Conservation (phyloP, 2,329 filamentous ascomycete species). For the Aspergillus uvarum region DNA sequence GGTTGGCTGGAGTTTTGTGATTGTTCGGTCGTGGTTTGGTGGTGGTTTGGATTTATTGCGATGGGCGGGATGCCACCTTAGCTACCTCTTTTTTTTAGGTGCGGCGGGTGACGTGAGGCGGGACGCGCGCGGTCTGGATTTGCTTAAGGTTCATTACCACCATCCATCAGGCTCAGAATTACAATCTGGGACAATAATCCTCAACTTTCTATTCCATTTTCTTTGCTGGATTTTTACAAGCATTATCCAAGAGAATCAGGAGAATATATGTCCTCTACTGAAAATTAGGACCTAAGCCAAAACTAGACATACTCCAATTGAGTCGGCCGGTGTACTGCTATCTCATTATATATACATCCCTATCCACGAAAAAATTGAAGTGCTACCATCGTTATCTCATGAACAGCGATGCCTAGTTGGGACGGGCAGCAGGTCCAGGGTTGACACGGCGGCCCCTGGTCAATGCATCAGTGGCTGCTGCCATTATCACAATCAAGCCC, state of each 20-base stretch:
- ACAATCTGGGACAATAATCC: too few relatives aligned
- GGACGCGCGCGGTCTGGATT: not conserved
- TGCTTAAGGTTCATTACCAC: not conserved
- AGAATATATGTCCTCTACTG: too few relatives aligned
- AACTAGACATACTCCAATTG: slow-evolving; percentile 15
- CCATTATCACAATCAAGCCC: not conserved
- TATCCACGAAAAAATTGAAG: slow-evolving; percentile 17
- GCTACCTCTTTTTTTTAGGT: not conserved
- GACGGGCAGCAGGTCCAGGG: slow-evolving; percentile 16
- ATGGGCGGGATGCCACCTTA: not conserved
- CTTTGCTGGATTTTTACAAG: too few relatives aligned
- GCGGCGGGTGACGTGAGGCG: slow-evolving; percentile 7
- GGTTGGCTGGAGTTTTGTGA: not conserved
- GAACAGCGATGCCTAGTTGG: slow-evolving; percentile 21
- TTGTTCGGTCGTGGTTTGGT: not conserved
- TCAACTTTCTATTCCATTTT: too few relatives aligned
- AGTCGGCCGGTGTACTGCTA: slow-evolving; percentile 17
- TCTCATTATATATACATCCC: slow-evolving; percentile 39
- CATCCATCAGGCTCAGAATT: too few relatives aligned
- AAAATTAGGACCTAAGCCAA: not conserved
- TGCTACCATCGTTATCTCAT: slow-evolving; percentile 8
- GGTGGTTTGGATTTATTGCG: not conserved
- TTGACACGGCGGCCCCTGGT: slow-evolving; percentile 30
- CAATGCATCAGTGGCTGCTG: slow-evolving; percentile 10
- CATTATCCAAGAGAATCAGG: too few relatives aligned